Evolutionary conservation across 148 eudicot species (phyloP).

Genomic region (Rheum nobile): DNA sequence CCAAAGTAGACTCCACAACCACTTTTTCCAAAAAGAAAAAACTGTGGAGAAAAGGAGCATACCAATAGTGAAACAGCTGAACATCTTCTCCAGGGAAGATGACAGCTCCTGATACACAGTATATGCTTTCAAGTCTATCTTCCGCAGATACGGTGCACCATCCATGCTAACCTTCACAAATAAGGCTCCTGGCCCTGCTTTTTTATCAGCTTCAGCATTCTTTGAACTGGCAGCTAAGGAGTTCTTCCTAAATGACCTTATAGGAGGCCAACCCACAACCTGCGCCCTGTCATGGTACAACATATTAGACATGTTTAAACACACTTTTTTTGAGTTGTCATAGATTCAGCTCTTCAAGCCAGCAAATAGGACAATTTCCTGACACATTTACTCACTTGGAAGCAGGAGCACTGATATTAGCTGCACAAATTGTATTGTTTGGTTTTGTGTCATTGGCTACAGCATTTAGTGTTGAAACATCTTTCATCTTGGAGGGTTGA

Average conservation of each 20-base stretch:
- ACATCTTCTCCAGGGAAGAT: slow-evolving; percentile 80
- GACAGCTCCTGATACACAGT: slow-evolving; percentile 58
- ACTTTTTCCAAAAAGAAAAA: not conserved
- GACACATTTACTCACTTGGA: slow-evolving; percentile 1
- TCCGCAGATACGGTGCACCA: slow-evolving; percentile 89
- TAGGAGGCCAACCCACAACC: slow-evolving; percentile 95
- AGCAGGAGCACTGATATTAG: slow-evolving; percentile 7
- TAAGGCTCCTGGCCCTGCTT: slow-evolving; percentile 31
- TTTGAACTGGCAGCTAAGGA: slow-evolving; percentile 53
- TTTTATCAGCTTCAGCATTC: slow-evolving; percentile 18
- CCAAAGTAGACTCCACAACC: not conserved
- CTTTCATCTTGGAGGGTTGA: slow-evolving; percentile 9
- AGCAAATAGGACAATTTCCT: slow-evolving; percentile 7
- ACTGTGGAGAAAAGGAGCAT: slow-evolving; percentile 2
- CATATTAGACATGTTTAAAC: not conserved
- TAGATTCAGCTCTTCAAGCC: slow-evolving; percentile 6
- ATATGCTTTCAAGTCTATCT: slow-evolving; percentile 69
- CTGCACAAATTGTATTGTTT: not conserved
- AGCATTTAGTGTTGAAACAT: not conserved
- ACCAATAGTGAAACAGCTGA: slow-evolving; percentile 79
- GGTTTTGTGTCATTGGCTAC: not conserved
- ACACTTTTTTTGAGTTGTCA: slow-evolving; percentile 5
- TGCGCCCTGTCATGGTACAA: slow-evolving; percentile 46
- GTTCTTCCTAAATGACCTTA: slow-evolving; percentile 66
- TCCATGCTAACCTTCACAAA: slow-evolving; percentile 95